A percentile compares a stretch with the other conserved stretches of the same genome.
phyloP scores from a whole-genome alignment of 306 rosid species.

The Inga oerstediana region DNA sequence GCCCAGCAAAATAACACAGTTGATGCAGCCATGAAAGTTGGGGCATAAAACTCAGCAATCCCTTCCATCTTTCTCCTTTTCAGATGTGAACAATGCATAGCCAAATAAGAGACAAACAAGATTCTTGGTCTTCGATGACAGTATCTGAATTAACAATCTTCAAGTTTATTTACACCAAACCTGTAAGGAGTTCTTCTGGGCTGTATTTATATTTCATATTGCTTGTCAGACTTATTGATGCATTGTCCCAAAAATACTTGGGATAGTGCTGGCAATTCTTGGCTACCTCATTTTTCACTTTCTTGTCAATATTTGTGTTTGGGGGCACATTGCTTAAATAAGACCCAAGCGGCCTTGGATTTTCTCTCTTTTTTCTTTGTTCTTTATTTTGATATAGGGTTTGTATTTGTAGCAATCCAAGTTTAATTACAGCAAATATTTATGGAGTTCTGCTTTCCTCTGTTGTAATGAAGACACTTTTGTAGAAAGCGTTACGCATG shows the following conservation, averaged over 20 bases:
- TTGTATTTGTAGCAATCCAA: not conserved
- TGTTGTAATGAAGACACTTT: not conserved
- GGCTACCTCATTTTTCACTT: not conserved
- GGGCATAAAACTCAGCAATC: slow-evolving; percentile 35
- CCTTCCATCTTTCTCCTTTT: not conserved
- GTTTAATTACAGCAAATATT: not conserved
- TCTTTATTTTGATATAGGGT: not conserved
- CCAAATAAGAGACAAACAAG: not conserved
- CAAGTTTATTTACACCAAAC: not conserved
- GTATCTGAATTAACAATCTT: slow-evolving; percentile 22
- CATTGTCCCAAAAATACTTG: not conserved
- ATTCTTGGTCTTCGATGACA: slow-evolving; percentile 9
- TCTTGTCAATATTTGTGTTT: not conserved
- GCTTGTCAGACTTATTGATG: not conserved
- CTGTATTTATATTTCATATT: not conserved
- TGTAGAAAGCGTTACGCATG: not conserved
- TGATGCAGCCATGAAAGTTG: slow-evolving; percentile 63
- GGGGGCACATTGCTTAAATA: not conserved
- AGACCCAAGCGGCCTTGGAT: not conserved
- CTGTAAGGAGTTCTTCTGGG: not conserved
- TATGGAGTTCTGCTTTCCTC: not conserved
- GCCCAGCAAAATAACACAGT: slow-evolving; percentile 88
- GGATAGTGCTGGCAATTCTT: not conserved
- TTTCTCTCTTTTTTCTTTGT: not conserved
- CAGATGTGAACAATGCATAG: not conserved